phyloP scores from a whole-genome alignment of 352 stramenopile genomes.

The Pythium brassicae region DNA sequence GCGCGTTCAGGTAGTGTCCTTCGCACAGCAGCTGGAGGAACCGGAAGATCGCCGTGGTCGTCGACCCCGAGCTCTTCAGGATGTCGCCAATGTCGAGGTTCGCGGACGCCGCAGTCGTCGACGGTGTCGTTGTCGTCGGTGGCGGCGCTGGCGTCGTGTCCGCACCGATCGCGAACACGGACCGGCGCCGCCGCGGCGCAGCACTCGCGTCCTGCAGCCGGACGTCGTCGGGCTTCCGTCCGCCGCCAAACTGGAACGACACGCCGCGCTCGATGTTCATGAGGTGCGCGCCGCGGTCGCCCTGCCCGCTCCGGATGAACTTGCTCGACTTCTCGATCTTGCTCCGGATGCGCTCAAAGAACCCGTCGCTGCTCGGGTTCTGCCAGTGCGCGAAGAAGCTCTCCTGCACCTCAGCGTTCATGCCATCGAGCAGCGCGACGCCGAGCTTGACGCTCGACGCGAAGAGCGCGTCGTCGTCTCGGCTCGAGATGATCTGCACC shows the following conservation, averaged over 20 bases:
- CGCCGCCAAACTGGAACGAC: slow-evolving; percentile 1
- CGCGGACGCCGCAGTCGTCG: neutral
- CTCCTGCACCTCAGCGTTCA: slow-evolving; percentile 77
- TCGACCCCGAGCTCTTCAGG: slow-evolving; percentile 14
- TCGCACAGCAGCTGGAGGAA: slow-evolving; percentile 75
- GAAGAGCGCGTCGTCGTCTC: slow-evolving; percentile 56
- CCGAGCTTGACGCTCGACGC: slow-evolving; percentile 53
- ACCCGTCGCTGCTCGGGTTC: slow-evolving; percentile 24
- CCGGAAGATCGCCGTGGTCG: slow-evolving; percentile 53
- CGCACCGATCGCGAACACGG: slow-evolving; percentile 17
- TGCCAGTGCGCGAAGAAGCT: slow-evolving; percentile 53
- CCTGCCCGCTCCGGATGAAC: slow-evolving; percentile 25
- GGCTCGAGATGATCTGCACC: slow-evolving; percentile 47
- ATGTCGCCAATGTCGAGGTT: neutral
- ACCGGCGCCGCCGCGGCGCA: slow-evolving; percentile 1
- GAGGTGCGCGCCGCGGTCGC: slow-evolving; percentile 15
- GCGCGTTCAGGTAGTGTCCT: slow-evolving; percentile 62
- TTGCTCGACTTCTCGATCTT: slow-evolving; percentile 48
- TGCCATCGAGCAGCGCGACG: slow-evolving; percentile 62
- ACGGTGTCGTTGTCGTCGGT: neutral
- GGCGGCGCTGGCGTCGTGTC: slow-evolving; percentile 4
- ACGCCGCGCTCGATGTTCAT: slow-evolving; percentile 3
- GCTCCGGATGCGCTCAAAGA: slow-evolving; percentile 46
- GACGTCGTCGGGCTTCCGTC: neutral
- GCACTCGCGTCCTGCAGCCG: neutral